Evolutionary conservation across 1,284 basidiomycete genomes (phyloP).

Genomic region (Fomitopsis palustris): DNA sequence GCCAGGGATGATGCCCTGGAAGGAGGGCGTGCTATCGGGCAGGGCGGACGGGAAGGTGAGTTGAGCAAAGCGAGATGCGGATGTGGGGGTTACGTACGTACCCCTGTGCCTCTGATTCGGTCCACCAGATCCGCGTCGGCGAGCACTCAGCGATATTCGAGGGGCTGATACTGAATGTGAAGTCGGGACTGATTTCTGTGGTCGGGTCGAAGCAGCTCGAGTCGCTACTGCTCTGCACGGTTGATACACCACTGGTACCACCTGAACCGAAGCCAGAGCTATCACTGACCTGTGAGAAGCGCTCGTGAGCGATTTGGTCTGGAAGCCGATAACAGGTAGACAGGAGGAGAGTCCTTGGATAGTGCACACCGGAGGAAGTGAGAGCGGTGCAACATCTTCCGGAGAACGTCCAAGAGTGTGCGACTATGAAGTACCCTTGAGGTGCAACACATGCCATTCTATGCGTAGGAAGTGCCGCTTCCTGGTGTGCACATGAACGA

Average conservation of each 20-base stretch:
- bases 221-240: slow-evolving; percentile 48
- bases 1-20: slow-evolving; percentile 75
- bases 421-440: too few species aligned
- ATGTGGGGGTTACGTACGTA: slow-evolving; percentile 31
- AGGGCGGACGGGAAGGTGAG: slow-evolving; percentile 9
- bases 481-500: too few species aligned
- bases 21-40: slow-evolving; percentile 53
- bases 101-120: slow-evolving; percentile 49
- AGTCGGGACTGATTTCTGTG: slow-evolving; percentile 45
- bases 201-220: slow-evolving; percentile 56
- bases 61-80: neutral
- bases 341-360: too few species aligned
- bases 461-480: too few species aligned
- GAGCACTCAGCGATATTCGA: slow-evolving; percentile 59
- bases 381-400: too few species aligned
- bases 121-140: slow-evolving; percentile 62
- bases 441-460: too few species aligned
- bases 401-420: too few species aligned
- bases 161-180: slow-evolving; percentile 59
- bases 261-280: slow-evolving; percentile 65
- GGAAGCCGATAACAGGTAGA: too few species aligned
- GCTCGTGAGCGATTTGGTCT: neutral
- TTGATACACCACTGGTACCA: slow-evolving; percentile 64
- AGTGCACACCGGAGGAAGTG: too few species aligned
- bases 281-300: slow-evolving; percentile 59